phyloP scores from a whole-genome alignment of 2,329 filamentous ascomycete genomes.

The Cytospora piceicola region DNA sequence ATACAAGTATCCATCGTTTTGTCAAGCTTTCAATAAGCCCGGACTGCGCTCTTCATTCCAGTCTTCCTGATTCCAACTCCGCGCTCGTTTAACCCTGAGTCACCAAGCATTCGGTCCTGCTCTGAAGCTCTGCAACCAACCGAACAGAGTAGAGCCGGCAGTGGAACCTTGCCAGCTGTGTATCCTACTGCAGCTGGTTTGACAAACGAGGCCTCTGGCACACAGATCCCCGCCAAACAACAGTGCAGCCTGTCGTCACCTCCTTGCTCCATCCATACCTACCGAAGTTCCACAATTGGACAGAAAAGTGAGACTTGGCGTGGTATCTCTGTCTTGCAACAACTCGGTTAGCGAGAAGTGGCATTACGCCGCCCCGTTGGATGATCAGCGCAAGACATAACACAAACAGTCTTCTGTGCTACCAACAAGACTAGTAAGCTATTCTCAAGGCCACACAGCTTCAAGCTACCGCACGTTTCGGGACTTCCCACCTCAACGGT shows the following conservation, averaged over 20 bases:
- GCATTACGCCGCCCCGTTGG: slow-evolving; percentile 34
- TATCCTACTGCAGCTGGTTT: slow-evolving; percentile 5
- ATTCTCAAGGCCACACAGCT: slow-evolving; percentile 6
- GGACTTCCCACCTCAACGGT: slow-evolving; percentile 37
- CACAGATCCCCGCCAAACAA: slow-evolving; percentile 19
- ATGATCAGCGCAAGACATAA: slow-evolving; percentile 25
- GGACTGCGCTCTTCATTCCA: not conserved
- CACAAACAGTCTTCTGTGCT: slow-evolving; percentile 35
- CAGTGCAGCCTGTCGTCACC: slow-evolving; percentile 23
- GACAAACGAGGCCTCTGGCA: slow-evolving; percentile 5
- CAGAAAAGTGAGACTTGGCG: slow-evolving; percentile 42
- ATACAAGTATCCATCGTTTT: slow-evolving; percentile 12
- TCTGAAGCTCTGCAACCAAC: slow-evolving; percentile 12
- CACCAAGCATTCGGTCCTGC: slow-evolving; percentile 9
- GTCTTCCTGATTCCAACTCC: not conserved
- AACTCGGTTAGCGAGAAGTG: slow-evolving; percentile 44
- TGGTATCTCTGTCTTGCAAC: slow-evolving; percentile 45
- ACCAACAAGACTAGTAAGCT: slow-evolving; percentile 34
- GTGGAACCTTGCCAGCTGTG: slow-evolving; percentile 19
- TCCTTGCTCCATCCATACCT: slow-evolving; percentile 24
- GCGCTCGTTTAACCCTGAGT: slow-evolving; percentile 8
- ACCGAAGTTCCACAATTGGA: slow-evolving; percentile 30
- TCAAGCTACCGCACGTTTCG: slow-evolving; percentile 34
- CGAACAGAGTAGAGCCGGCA: slow-evolving; percentile 15
- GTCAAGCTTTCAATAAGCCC: not conserved